Percentiles rank a stretch among this genome's conserved stretches.
Evolutionary conservation across 2,329 filamentous ascomycete species (phyloP).

Genomic region (Nigrograna mackinnonii): DNA sequence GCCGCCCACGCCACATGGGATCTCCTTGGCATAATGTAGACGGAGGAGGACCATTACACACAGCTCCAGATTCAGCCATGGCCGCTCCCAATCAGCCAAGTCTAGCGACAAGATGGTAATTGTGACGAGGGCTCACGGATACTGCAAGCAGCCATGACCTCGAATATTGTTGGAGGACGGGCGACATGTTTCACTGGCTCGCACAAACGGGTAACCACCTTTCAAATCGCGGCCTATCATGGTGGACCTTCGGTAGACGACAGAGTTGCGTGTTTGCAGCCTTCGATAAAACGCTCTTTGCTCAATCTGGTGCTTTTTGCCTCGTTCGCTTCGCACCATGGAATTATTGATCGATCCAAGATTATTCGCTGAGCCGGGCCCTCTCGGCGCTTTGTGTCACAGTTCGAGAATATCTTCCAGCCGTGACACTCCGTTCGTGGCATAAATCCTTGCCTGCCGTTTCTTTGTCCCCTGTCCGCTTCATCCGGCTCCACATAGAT

Average conservation of each 20-base stretch:
- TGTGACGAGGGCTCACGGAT: too few species aligned
- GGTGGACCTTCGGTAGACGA: too few species aligned
- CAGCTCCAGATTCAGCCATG: too few species aligned
- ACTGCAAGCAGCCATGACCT: conserved; percentile 21
- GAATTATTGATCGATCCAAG: neutral
- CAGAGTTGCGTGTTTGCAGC: too few species aligned
- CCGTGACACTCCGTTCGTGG: conserved; percentile 14
- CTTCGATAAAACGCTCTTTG: conserved; percentile 5
- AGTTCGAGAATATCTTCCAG: conserved; percentile 14
- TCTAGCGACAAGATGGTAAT: too few species aligned
- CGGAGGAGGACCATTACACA: too few species aligned
- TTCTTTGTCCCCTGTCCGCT: conserved; percentile 15
- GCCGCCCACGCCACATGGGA: too few species aligned
- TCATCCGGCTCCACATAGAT: conserved; percentile 21
- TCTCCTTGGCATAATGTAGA: too few species aligned
- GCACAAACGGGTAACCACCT: conserved; percentile 21
- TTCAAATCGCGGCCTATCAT: too few species aligned
- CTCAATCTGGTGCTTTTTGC: conserved; percentile 6
- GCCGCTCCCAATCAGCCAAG: too few species aligned
- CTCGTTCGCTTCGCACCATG: neutral
- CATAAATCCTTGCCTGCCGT: conserved; percentile 18
- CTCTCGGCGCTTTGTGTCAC: conserved; percentile 12
- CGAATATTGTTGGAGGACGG: conserved; percentile 18
- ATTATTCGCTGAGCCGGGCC: conserved; percentile 5
- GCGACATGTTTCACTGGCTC: conserved; percentile 28